phyloP scores from a whole-genome alignment of 495 filamentous ascomycete genomes.

The Aspergillus taichungensis region DNA sequence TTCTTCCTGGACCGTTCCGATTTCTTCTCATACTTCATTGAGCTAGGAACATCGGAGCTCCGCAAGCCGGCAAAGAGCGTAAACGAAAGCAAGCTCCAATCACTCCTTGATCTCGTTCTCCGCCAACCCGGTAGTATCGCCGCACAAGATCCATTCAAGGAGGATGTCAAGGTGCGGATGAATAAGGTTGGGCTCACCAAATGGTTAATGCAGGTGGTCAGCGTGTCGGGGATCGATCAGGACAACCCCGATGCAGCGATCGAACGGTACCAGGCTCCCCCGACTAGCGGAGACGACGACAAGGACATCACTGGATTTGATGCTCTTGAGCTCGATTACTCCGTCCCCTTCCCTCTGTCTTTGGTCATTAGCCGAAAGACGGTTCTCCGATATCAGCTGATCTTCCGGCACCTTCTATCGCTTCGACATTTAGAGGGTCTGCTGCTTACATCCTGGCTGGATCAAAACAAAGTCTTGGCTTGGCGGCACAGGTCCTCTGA shows the following conservation, averaged over 20 bases:
- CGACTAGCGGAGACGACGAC: slow-evolving; percentile 55
- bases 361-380: slow-evolving; percentile 95
- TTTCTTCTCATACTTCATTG: slow-evolving; percentile 96
- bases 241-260: slow-evolving; percentile 55
- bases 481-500: slow-evolving; percentile 77
- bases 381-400: slow-evolving; percentile 85
- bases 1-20: slow-evolving; percentile 97
- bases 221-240: slow-evolving; percentile 86
- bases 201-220: slow-evolving; percentile 91
- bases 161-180: slow-evolving; percentile 95
- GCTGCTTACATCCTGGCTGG: slow-evolving; percentile 77
- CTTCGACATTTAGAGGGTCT: slow-evolving; percentile 81
- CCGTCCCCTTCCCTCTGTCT: slow-evolving; percentile 91
- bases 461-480: slow-evolving; percentile 71
- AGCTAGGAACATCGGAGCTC: slow-evolving; percentile 78
- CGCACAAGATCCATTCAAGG: slow-evolving; percentile 91
- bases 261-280: slow-evolving; percentile 45
- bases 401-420: slow-evolving; percentile 87
- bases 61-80: slow-evolving; percentile 79
- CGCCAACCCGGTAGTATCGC: slow-evolving; percentile 93
- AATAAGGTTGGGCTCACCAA: slow-evolving; percentile 88
- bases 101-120: slow-evolving; percentile 84
- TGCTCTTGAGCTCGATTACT: slow-evolving; percentile 86
- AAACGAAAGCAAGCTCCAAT: slow-evolving; percentile 88
- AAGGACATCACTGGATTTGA: slow-evolving; percentile 84